Percentiles rank a stretch among this genome's conserved stretches.
These are phyloP conservation scores for Aspergillus caelatus DNA, from an alignment of 2,329 filamentous ascomycete genomes.

Conservation along the genomic window DNA sequence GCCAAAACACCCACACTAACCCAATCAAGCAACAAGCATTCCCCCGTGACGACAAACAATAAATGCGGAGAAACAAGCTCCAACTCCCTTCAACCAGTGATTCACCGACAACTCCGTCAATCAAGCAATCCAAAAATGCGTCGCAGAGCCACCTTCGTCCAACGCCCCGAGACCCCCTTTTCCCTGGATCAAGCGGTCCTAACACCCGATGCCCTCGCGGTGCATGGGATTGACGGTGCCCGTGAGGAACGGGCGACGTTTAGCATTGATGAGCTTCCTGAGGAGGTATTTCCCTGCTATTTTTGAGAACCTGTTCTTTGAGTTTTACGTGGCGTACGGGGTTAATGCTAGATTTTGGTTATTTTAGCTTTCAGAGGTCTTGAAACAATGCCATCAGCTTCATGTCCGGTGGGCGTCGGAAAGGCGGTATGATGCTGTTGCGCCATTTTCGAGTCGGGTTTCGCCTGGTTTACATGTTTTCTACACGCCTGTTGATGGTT, in stretches of 20 bases:
- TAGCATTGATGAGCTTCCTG: slow-evolving; percentile 71
- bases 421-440: slow-evolving; percentile 58
- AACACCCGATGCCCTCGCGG: slow-evolving; percentile 53
- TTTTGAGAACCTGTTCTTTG: not conserved
- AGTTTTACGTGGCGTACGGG: too few species aligned
- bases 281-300: slow-evolving; percentile 52
- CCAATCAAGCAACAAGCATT: not conserved
- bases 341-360: not conserved
- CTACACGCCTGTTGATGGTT: slow-evolving; percentile 58
- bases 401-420: slow-evolving; percentile 78
- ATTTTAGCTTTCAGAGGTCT: slow-evolving; percentile 59
- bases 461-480: slow-evolving; percentile 82
- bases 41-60: slow-evolving; percentile 2
- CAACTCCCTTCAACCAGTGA: not conserved
- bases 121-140: slow-evolving; percentile 33
- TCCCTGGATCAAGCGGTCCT: slow-evolving; percentile 67
- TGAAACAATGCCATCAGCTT: slow-evolving; percentile 69
- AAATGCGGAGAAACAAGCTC: slow-evolving; percentile 4
- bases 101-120: not conserved
- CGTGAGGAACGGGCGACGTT: slow-evolving; percentile 81
- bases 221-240: slow-evolving; percentile 66
- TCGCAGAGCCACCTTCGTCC: slow-evolving; percentile 71
- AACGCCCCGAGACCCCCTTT: slow-evolving; percentile 64
- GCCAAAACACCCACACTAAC: not conserved
- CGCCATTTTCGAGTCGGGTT: slow-evolving; percentile 74